A percentile compares a stretch with the other conserved stretches of the same genome.
These are phyloP conservation scores for Penicillium decumbens DNA, from an alignment of 2,329 filamentous ascomycete genomes.

Conservation along the genomic window DNA sequence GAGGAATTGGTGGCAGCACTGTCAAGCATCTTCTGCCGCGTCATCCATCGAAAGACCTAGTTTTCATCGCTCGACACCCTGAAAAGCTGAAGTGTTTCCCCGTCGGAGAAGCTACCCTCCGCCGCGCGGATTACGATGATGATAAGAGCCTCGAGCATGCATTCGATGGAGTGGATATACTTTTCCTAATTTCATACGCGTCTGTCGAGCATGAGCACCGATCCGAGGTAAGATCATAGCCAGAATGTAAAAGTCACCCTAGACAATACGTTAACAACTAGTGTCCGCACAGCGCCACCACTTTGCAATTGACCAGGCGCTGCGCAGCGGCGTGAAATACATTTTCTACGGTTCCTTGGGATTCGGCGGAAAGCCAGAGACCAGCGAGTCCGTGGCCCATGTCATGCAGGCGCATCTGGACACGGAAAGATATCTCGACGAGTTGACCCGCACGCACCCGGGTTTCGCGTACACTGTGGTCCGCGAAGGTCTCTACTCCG, in stretches of 20 bases:
- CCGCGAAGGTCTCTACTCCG: conserved; percentile 52
- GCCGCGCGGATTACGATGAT: conserved; percentile 7
- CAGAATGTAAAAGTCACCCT: not conserved
- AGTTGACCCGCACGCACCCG: not conserved
- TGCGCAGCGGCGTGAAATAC: conserved; percentile 10
- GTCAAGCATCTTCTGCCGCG: conserved; percentile 6
- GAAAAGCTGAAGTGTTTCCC: not conserved
- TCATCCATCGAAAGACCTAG: not conserved
- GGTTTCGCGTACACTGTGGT: conserved; percentile 47
- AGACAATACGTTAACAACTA: not conserved
- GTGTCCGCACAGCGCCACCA: not conserved
- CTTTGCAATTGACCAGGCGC: conserved; percentile 10
- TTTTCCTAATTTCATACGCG: conserved; percentile 9
- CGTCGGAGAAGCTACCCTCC: not conserved
- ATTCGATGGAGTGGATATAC: conserved; percentile 4
- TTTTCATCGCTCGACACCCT: conserved; percentile 4
- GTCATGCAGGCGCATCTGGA: conserved; percentile 17
- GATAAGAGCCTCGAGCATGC: conserved; percentile 1
- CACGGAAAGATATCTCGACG: conserved; percentile 11
- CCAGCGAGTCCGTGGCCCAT: conserved; percentile 8
- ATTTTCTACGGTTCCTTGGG: conserved; percentile 17
- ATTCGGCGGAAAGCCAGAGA: conserved; percentile 4
- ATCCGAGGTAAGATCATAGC: not conserved
- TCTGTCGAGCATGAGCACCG: conserved; percentile 2
- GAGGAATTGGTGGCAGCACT: conserved; percentile 7